A percentile compares a stretch with the other conserved stretches of the same genome.
These are phyloP conservation scores for Vigna angularis DNA, from an alignment of 306 rosid species.

Conservation along the genomic window DNA sequence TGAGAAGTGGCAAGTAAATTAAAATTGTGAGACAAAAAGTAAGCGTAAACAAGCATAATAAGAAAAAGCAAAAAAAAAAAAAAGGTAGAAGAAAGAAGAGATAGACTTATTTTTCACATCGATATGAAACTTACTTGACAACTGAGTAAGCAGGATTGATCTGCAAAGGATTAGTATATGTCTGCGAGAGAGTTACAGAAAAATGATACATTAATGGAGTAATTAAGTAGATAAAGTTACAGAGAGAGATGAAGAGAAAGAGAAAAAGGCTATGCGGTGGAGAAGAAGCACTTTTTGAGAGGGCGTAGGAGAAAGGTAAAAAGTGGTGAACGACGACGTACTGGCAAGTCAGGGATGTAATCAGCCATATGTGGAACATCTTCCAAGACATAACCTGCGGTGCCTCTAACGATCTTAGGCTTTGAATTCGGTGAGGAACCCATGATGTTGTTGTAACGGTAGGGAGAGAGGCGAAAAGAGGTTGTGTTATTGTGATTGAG, in stretches of 20 bases:
- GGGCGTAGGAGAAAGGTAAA: conserved; percentile 34
- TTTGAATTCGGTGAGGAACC: conserved; percentile 48
- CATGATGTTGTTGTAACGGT: conserved; percentile 38
- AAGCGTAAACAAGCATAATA: neutral
- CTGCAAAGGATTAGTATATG: conserved; percentile 84
- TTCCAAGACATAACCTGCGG: conserved; percentile 75
- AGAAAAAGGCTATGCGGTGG: neutral
- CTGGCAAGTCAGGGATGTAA: conserved; percentile 77
- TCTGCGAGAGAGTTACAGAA: conserved; percentile 52
- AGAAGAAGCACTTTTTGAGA: conserved; percentile 40
- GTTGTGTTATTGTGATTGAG: neutral
- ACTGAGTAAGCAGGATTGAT: conserved; percentile 94
- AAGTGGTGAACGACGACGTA: conserved; percentile 48
- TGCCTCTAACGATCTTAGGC: conserved; percentile 58
- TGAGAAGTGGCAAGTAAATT: conserved; percentile 48
- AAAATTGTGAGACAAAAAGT: neutral
- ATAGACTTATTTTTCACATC: neutral
- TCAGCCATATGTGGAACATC: conserved; percentile 89
- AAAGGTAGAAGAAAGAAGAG: conserved; percentile 1
- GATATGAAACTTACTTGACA: conserved; percentile 68
- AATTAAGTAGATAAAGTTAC: too few relatives aligned
- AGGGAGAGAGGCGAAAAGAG: neutral
- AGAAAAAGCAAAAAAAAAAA: neutral
- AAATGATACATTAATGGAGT: neutral
- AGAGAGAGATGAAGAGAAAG: neutral